Percentiles rank a stretch among this genome's conserved stretches.
These are phyloP conservation scores for Wilhelminamyces savonicus DNA, from an alignment of 805 yeast species.

Conservation along the genomic window DNA sequence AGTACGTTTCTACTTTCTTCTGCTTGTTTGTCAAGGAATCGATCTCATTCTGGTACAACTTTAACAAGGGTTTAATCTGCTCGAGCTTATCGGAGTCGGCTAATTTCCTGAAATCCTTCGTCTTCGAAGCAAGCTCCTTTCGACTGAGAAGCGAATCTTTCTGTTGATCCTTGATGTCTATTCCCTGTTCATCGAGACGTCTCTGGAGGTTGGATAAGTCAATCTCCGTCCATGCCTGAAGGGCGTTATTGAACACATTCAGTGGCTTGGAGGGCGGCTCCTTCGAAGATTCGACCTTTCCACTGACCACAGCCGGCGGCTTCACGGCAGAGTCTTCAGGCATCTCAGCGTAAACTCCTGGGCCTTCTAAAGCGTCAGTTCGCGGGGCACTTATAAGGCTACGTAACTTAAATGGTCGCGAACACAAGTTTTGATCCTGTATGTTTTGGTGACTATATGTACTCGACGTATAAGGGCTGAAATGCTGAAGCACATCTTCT, in stretches of 20 bases:
- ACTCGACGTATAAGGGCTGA: too few relatives aligned
- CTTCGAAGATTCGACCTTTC: too few relatives aligned
- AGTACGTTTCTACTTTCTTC: slow-evolving; percentile 64
- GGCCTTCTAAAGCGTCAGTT: too few relatives aligned
- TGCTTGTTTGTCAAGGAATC: slow-evolving; percentile 75
- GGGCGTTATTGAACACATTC: slow-evolving; percentile 32
- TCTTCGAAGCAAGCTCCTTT: slow-evolving; percentile 70
- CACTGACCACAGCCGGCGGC: too few relatives aligned
- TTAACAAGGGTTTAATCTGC: slow-evolving; percentile 61
- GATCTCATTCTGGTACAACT: slow-evolving; percentile 80
- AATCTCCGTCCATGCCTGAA: slow-evolving; percentile 70
- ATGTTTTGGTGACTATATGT: too few relatives aligned
- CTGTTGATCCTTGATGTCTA: slow-evolving; percentile 67
- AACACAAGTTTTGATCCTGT: too few relatives aligned
- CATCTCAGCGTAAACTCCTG: too few relatives aligned
- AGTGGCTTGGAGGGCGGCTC: too few relatives aligned
- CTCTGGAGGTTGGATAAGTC: slow-evolving; percentile 66
- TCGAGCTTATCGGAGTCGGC: slow-evolving; percentile 59
- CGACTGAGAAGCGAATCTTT: slow-evolving; percentile 61
- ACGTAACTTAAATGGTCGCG: too few relatives aligned
- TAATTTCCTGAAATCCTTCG: slow-evolving; percentile 80
- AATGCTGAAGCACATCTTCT: too few relatives aligned
- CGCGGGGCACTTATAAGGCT: too few relatives aligned
- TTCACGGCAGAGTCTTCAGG: too few relatives aligned
- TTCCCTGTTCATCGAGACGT: slow-evolving; percentile 66